These are phyloP conservation scores for Rachicladosporium sp. DNA, from an alignment of 2,329 filamentous ascomycete genomes.

Conservation along the genomic window DNA sequence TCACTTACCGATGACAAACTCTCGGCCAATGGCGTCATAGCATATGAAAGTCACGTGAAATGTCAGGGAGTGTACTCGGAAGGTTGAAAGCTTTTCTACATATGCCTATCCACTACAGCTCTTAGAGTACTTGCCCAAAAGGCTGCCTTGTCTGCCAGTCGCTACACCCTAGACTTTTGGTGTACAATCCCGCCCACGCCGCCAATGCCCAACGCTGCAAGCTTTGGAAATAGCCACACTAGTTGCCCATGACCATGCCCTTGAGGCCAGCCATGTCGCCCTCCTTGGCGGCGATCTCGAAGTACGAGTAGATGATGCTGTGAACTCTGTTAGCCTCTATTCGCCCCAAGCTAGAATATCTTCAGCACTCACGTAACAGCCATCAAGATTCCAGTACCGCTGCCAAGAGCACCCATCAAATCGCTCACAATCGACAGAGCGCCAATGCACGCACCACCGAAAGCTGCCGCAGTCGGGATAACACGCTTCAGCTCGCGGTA, in stretches of 20 bases:
- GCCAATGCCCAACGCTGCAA: no score
- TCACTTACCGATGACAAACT: no score
- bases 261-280: slow-evolving; percentile 76
- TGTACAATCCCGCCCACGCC: no score
- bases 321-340: slow-evolving; percentile 18
- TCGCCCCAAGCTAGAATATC: not conserved
- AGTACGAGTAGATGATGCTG: slow-evolving; percentile 98
- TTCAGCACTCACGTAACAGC: slow-evolving; percentile 77
- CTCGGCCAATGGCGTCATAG: no score
- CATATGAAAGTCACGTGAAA: no score
- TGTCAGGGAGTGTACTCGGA: no score
- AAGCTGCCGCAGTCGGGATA: slow-evolving; percentile 94
- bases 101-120: no score
- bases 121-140: no score
- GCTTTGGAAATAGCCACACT: no score
- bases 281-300: slow-evolving; percentile 98
- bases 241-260: slow-evolving; percentile 42
- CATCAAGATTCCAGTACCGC: slow-evolving; percentile 92
- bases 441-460: slow-evolving; percentile 97
- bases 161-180: no score
- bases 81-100: no score
- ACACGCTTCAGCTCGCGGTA: slow-evolving; percentile 99
- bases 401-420: slow-evolving; percentile 88
- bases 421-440: slow-evolving; percentile 91
- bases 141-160: no score